Evolutionary conservation across 2,329 filamentous ascomycete species (phyloP).

Genomic region (Trichoderma afroharzianum): DNA sequence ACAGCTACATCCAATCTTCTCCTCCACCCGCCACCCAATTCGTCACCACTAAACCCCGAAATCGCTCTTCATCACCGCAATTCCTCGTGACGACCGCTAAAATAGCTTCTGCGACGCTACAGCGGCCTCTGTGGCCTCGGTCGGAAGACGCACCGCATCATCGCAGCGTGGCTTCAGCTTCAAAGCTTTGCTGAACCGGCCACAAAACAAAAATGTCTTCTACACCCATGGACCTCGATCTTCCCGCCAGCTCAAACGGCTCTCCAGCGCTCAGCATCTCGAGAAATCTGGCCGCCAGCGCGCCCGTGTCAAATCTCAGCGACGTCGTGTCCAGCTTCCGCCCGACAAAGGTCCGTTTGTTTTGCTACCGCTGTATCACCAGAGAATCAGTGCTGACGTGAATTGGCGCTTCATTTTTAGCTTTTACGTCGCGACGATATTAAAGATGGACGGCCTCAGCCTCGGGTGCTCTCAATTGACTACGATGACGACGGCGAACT

Average conservation of each 20-base stretch:
- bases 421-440: slow-evolving; percentile 58
- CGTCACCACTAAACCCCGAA: neutral
- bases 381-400: neutral
- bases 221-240: slow-evolving; percentile 57
- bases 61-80: neutral
- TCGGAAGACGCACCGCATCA: neutral
- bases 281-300: slow-evolving; percentile 39
- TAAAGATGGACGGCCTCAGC: slow-evolving; percentile 50
- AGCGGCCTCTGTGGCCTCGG: neutral
- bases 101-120: neutral
- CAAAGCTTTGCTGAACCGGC: neutral
- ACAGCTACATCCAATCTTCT: neutral
- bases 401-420: slow-evolving; percentile 20
- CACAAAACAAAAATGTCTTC: slow-evolving; percentile 52
- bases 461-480: slow-evolving; percentile 82
- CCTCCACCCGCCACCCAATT: neutral
- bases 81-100: neutral
- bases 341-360: slow-evolving; percentile 65
- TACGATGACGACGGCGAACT: slow-evolving; percentile 95
- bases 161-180: neutral
- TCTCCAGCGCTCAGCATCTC: slow-evolving; percentile 49
- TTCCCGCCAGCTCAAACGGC: slow-evolving; percentile 38
- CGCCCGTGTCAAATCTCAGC: slow-evolving; percentile 62
- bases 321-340: slow-evolving; percentile 76
- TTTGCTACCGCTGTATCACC: neutral